phyloP scores from a whole-genome alignment of 208 protist species.

The Spongospora subterranea region DNA sequence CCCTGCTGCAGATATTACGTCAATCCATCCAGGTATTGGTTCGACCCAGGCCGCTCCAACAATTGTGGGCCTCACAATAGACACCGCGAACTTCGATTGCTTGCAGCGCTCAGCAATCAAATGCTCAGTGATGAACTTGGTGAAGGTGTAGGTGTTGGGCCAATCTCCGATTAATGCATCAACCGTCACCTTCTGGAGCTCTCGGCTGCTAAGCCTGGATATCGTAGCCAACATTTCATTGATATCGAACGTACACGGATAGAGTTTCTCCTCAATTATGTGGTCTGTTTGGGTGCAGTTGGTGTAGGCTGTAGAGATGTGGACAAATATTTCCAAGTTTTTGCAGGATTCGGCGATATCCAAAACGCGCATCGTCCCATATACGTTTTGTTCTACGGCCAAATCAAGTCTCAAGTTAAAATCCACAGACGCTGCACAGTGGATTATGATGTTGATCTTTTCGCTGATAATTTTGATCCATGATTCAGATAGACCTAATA shows the following conservation, averaged over 20 bases:
- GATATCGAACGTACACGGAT: conserved; percentile 35
- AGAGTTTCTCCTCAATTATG: neutral
- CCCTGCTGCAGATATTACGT: conserved; percentile 32
- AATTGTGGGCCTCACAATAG: conserved; percentile 19
- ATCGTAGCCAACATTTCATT: conserved; percentile 13
- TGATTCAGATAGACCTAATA: neutral
- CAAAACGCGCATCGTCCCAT: conserved; percentile 34
- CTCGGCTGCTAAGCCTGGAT: conserved; percentile 16
- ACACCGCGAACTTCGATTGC: neutral
- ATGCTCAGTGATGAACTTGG: conserved; percentile 53
- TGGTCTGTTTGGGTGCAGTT: conserved; percentile 6
- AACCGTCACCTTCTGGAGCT: conserved; percentile 49
- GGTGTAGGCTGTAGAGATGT: conserved; percentile 40
- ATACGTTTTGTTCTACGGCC: conserved; percentile 37
- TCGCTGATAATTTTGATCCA: neutral
- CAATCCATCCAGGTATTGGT: conserved; percentile 15
- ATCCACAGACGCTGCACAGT: conserved; percentile 25
- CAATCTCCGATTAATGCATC: conserved; percentile 49
- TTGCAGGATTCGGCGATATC: neutral
- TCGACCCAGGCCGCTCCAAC: conserved; percentile 14
- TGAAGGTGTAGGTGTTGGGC: conserved; percentile 53
- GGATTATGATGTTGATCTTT: conserved; percentile 14
- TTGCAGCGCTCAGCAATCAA: conserved; percentile 19
- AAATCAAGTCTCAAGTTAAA: conserved; percentile 36
- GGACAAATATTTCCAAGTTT: neutral